Evolutionary conservation across 371 early-diverging fungal species (phyloP), one percentile per base, ranked within the genome.

Genomic region (Haplosporangium sp.): DNA sequence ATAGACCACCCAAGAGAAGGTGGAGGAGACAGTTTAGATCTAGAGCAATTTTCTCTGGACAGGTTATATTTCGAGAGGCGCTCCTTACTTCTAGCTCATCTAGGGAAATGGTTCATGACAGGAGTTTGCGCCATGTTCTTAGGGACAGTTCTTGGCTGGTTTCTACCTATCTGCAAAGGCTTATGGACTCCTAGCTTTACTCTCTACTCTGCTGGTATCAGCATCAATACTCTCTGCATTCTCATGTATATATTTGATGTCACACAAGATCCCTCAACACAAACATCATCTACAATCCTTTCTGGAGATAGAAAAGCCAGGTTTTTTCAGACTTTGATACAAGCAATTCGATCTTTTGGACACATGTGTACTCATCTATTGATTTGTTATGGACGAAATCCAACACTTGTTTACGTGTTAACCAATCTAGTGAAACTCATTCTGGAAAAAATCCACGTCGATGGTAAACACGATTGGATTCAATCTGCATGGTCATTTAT

Each of bases 161-260:
- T 75, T 27, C 59, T 88, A n/a, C 88, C 88, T 0, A 69, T 86
- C 37, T 77, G 74, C 68, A 88, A 88, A 61, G 66, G 71, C 7
- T 76, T 88, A 11, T 88, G 88, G 88, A 84, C 87, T 0, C 87
- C 86, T 1, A 77, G 81, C 9, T 88, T 82, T 55, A 81, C 83
- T 3, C 64, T 85, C 15, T 69, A 78, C 35, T 67, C 85, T 38
- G 82, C 83, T n/a, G 84, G 73, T 0, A 60, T 84, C 13, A 76
- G 77, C 35, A 76, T 48, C 50, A 55, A 53, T 7, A 20, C 52
- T 2, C 69, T 76, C 2, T 71, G 77, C n/a, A 55, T 71, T 3
- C 57, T 76, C 15, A 67, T 76, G 37, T 71, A 67, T 45, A 10
- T 71, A 27, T 76, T 67, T 27, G 77, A 76, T 47, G 34, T 76